phyloP scores from a whole-genome alignment of 805 yeast species.

The Wickerhamomyces canadensis region DNA sequence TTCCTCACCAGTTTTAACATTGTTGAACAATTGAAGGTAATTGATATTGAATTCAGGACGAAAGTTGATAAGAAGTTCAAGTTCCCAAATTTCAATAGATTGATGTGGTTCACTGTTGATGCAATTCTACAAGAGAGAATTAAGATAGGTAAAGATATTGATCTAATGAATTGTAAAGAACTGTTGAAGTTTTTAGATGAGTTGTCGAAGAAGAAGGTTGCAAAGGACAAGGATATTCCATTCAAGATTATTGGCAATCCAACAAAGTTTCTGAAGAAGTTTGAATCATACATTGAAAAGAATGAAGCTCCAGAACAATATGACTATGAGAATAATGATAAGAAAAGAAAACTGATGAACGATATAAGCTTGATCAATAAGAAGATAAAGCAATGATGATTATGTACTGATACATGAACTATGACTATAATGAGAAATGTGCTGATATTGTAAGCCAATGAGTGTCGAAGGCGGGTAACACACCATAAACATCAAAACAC shows the following conservation, averaged over 20 bases:
- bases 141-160: slow-evolving; percentile 6
- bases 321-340: neutral
- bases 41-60: slow-evolving; percentile 57
- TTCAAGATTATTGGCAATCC: slow-evolving; percentile 10
- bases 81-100: slow-evolving; percentile 69
- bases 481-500: too few species aligned
- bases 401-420: too few species aligned
- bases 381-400: neutral
- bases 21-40: slow-evolving; percentile 50
- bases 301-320: neutral
- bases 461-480: too few species aligned
- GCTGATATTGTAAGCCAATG: too few species aligned
- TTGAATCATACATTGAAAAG: slow-evolving; percentile 1
- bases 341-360: neutral
- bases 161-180: slow-evolving; percentile 4
- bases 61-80: slow-evolving; percentile 71
- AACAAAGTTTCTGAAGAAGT: slow-evolving; percentile 3
- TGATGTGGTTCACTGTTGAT: slow-evolving; percentile 60
- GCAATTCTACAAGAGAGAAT: slow-evolving; percentile 6
- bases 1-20: slow-evolving; percentile 64
- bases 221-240: slow-evolving; percentile 8
- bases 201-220: slow-evolving; percentile 1
- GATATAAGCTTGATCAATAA: too few species aligned
- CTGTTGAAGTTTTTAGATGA: slow-evolving; percentile 6
- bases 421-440: too few species aligned